Conservation (phyloP, 352 stramenopile genomes). For the Phytophthora citricola region DNA sequence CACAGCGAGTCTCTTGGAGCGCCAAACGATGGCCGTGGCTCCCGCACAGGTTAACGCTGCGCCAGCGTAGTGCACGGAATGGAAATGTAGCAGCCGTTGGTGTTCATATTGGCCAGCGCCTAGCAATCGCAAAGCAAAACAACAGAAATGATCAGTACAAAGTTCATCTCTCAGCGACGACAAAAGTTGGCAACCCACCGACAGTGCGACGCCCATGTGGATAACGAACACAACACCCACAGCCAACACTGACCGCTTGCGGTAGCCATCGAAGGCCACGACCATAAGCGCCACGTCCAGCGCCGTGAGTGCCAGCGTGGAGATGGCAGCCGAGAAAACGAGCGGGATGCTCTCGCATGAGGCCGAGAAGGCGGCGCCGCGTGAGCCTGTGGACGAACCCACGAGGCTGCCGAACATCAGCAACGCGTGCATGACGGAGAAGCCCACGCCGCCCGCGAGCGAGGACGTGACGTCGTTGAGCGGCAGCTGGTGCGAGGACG, state of each 20-base stretch:
- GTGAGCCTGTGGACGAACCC: conserved; percentile 66
- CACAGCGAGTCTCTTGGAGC: conserved; percentile 45
- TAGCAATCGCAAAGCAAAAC: conserved; percentile 8
- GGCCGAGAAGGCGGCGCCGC: conserved; percentile 74
- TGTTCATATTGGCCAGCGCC: conserved; percentile 77
- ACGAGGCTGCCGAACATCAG: conserved; percentile 88
- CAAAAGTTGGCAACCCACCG: conserved; percentile 42
- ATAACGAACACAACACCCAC: conserved; percentile 68
- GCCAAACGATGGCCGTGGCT: conserved; percentile 52
- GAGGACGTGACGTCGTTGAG: conserved; percentile 88
- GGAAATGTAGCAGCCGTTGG: conserved; percentile 79
- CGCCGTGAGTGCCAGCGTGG: conserved; percentile 75
- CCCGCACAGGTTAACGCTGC: conserved; percentile 53
- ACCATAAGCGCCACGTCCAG: conserved; percentile 86
- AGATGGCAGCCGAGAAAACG: conserved; percentile 71
- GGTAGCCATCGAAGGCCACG: conserved; percentile 84
- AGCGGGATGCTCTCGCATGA: conserved; percentile 80
- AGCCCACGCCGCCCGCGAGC: conserved; percentile 80
- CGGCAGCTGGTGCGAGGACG: conserved; percentile 76
- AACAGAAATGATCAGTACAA: conserved; percentile 14
- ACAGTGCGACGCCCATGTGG: conserved; percentile 78
- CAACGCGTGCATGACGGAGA: conserved; percentile 82
- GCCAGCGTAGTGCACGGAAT: conserved; percentile 79
- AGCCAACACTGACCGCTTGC: conserved; percentile 56
- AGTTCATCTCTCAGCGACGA: background rate